phyloP scores from a whole-genome alignment of 768 basidiomycete species.

The Naematelia aurantialba region DNA sequence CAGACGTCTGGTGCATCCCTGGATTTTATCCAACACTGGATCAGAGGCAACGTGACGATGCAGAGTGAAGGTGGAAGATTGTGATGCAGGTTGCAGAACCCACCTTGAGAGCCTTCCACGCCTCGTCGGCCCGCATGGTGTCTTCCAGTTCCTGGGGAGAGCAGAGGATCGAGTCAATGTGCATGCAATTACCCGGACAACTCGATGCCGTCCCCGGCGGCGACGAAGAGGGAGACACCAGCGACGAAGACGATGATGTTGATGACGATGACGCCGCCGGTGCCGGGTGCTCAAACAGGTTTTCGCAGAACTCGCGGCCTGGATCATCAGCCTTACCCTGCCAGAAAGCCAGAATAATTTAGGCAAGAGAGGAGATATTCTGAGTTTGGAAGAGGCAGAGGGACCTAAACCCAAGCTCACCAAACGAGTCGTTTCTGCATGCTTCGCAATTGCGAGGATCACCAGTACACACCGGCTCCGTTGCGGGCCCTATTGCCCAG shows the following conservation, averaged over 20 bases:
- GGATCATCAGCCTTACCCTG: neutral
- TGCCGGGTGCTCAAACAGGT: slow-evolving; percentile 23
- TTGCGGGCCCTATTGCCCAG: slow-evolving; percentile 24
- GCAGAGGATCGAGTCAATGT: slow-evolving; percentile 23
- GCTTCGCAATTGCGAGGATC: slow-evolving; percentile 45
- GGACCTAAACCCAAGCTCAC: slow-evolving; percentile 14
- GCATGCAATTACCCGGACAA: slow-evolving; percentile 34
- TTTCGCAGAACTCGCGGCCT: slow-evolving; percentile 43
- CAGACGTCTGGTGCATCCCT: no score
- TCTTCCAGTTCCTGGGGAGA: slow-evolving; percentile 6
- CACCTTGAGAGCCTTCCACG: slow-evolving; percentile 49
- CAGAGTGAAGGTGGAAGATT: neutral
- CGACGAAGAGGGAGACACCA: no score
- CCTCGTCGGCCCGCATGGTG: slow-evolving; percentile 43
- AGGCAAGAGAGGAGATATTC: neutral
- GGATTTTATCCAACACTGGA: no score
- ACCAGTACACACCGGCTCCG: slow-evolving; percentile 39
- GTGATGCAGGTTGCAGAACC: neutral
- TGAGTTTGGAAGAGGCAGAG: neutral
- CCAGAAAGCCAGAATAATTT: no score
- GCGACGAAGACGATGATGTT: no score
- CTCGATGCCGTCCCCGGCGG: no score
- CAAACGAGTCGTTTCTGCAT: slow-evolving; percentile 41
- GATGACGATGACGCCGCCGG: slow-evolving; percentile 7
- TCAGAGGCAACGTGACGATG: no score